Conservation (phyloP, 306 rosid genomes). For the Cucurbita pepo region DNA sequence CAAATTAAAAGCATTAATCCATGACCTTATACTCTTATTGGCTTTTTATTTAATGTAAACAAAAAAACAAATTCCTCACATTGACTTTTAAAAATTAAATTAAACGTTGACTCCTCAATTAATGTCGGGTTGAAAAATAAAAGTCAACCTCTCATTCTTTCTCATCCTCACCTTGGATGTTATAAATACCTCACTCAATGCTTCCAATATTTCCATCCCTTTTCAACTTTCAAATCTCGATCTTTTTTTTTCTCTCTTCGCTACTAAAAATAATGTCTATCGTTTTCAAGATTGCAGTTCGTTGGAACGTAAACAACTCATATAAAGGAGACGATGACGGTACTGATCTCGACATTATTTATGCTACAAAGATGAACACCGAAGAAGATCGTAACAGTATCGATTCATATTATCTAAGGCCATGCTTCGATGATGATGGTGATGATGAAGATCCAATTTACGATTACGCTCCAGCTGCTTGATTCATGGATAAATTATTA, state of each 20-base stretch:
- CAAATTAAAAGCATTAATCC: background rate
- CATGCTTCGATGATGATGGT: background rate
- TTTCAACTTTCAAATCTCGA: background rate
- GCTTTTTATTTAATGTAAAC: background rate
- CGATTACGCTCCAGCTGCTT: background rate
- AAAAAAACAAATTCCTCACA: background rate
- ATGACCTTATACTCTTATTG: background rate
- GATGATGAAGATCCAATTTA: background rate
- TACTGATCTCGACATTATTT: background rate
- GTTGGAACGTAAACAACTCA: background rate
- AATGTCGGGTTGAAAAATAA: background rate
- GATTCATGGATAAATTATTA: background rate
- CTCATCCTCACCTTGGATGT: background rate
- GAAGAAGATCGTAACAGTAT: background rate
- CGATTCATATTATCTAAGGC: background rate
- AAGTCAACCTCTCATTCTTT: background rate
- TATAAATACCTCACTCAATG: background rate
- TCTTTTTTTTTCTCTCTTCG: background rate
- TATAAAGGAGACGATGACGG: background rate
- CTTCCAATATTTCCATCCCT: background rate
- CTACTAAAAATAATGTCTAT: background rate
- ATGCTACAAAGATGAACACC: background rate
- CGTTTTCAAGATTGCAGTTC: background rate
- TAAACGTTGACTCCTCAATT: background rate
- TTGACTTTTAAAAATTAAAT: background rate